Percentiles rank a stretch among this genome's conserved stretches.
phyloP scores from a whole-genome alignment of 208 protist genomes.

The Crithidia fasciculata region DNA sequence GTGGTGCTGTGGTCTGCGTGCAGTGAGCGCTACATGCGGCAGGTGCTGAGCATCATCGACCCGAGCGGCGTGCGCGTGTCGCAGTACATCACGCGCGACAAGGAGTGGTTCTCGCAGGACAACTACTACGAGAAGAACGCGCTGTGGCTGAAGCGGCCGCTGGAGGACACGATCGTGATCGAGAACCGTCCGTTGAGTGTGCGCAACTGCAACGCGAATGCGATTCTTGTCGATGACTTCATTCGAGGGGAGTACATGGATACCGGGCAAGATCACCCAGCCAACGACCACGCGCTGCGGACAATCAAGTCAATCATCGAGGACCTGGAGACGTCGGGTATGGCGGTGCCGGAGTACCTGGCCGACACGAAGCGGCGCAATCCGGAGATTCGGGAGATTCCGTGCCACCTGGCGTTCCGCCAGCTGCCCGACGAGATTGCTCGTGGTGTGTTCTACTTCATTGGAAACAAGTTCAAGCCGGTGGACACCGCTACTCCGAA shows the following conservation, averaged over 20 bases:
- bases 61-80: conserved; percentile 77
- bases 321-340: conserved; percentile 69
- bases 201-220: conserved; percentile 89
- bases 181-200: conserved; percentile 85
- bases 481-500: too few species aligned
- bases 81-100: conserved; percentile 73
- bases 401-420: conserved; percentile 83
- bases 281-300: conserved; percentile 78
- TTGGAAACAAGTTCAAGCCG: conserved; percentile 80
- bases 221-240: conserved; percentile 90
- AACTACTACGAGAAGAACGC: conserved; percentile 93
- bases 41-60: conserved; percentile 86
- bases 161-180: conserved; percentile 85
- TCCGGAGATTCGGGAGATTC: conserved; percentile 80
- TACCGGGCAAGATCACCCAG: conserved; percentile 79
- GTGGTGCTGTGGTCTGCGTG: conserved; percentile 90
- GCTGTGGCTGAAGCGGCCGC: conserved; percentile 79
- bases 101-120: conserved; percentile 80
- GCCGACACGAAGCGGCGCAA: conserved; percentile 55
- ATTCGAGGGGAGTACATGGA: conserved; percentile 93
- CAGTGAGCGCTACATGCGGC: conserved; percentile 88
- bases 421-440: conserved; percentile 90
- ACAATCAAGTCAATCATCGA: conserved; percentile 75
- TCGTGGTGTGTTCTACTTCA: conserved; percentile 87
- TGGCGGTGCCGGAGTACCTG: conserved; percentile 79